These are phyloP conservation scores for Amylostereum chailletii DNA, from an alignment of 1,284 basidiomycete species.

Conservation along the genomic window DNA sequence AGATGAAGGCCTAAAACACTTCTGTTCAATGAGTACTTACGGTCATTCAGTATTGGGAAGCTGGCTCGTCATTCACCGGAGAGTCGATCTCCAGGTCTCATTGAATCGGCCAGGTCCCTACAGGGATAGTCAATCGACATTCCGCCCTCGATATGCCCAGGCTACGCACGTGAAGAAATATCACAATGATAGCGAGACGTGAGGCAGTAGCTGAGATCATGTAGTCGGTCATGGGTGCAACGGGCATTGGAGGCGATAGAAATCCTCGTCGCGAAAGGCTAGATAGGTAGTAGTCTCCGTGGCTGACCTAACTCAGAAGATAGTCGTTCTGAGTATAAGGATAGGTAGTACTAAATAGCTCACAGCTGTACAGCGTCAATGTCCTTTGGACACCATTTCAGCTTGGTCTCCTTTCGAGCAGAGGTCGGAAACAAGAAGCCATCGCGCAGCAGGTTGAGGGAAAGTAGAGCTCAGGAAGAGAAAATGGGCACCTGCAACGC, in stretches of 20 bases:
- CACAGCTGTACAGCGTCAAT: too few relatives aligned
- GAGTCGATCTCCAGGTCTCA: constrained; percentile 24
- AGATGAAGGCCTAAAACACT: constrained; percentile 22
- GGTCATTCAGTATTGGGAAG: constrained; percentile 32
- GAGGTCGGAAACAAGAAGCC: too few relatives aligned
- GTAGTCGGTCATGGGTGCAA: constrained; percentile 12
- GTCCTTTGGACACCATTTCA: too few relatives aligned
- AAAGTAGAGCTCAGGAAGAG: too few relatives aligned
- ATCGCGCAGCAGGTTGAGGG: too few relatives aligned
- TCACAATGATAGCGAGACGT: too few relatives aligned
- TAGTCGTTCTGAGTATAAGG: not conserved
- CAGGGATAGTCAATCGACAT: not conserved
- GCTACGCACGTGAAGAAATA: constrained; percentile 26
- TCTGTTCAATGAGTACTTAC: constrained; percentile 26
- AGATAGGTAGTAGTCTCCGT: not conserved
- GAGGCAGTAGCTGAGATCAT: constrained; percentile 21
- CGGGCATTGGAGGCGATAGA: constrained; percentile 1
- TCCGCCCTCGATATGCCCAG: not conserved
- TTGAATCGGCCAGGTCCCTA: constrained; percentile 33
- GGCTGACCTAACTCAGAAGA: not conserved
- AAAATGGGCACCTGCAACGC: too few relatives aligned
- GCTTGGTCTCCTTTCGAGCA: too few relatives aligned
- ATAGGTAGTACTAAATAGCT: not conserved
- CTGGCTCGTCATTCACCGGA: constrained; percentile 23
- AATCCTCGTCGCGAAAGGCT: not conserved